Conservation (phyloP, 2,329 filamentous ascomycete genomes). For the Rosellinia necatrix region DNA sequence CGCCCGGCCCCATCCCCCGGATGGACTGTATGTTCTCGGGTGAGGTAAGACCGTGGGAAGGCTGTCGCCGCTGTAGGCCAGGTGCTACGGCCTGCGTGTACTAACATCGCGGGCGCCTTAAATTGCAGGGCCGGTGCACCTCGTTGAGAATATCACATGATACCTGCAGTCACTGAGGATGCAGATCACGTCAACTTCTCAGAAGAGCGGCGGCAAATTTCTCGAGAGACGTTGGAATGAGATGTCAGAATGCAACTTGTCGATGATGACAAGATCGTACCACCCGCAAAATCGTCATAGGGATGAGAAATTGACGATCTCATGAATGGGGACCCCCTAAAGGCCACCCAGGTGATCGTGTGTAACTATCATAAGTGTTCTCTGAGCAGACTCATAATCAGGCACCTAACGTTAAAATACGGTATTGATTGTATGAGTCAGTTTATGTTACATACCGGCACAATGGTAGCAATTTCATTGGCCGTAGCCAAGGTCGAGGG, state of each 20-base stretch:
- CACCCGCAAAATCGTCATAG: too few relatives aligned
- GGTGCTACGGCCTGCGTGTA: constrained; percentile 4
- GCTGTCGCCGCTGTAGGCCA: constrained; percentile 1
- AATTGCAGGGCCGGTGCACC: constrained; percentile 12
- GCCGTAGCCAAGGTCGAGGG: not conserved
- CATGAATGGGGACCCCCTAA: too few relatives aligned
- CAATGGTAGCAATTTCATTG: too few relatives aligned
- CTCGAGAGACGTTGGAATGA: constrained; percentile 15
- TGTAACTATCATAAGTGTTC: too few relatives aligned
- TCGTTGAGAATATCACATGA: constrained; percentile 1
- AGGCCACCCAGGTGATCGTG: too few relatives aligned
- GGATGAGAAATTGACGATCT: too few relatives aligned
- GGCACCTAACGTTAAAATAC: not conserved
- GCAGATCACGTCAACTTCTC: not conserved
- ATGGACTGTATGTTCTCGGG: not conserved
- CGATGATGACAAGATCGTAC: constrained; percentile 5
- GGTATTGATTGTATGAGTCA: constrained; percentile 10
- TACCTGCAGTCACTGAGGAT: not conserved
- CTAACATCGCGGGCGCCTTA: not conserved
- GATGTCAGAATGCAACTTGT: constrained; percentile 17
- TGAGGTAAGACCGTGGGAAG: constrained; percentile 6
- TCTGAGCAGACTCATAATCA: constrained; percentile 1
- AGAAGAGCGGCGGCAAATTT: constrained; percentile 3
- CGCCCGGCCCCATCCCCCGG: constrained; percentile 1
- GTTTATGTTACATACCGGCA: too few relatives aligned